These are phyloP conservation scores for Gloeopeniophorella convolvens DNA, from an alignment of 768 basidiomycete genomes.

Conservation along the genomic window DNA sequence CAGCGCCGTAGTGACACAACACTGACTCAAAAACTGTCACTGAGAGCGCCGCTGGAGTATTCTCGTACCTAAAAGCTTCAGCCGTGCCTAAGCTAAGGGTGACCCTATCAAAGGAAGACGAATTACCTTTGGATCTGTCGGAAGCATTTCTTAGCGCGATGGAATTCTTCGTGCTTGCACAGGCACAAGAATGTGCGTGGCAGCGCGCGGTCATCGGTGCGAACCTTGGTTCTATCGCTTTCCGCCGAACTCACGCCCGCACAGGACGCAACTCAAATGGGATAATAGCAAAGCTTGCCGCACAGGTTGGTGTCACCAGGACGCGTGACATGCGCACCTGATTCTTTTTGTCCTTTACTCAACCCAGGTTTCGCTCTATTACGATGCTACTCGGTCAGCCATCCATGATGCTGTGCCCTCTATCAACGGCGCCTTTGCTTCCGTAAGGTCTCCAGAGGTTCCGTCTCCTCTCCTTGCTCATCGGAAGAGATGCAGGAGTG, in stretches of 20 bases:
- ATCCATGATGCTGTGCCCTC: conserved; percentile 15
- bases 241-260: not conserved
- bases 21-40: not conserved
- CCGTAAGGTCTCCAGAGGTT: conserved; percentile 34
- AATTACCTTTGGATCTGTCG: conserved; percentile 62
- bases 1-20: too few relatives aligned
- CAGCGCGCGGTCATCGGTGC: conserved; percentile 81
- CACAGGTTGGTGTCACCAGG: conserved; percentile 5
- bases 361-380: conserved; percentile 22
- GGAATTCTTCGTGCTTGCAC: conserved; percentile 78
- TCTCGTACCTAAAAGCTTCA: conserved; percentile 52
- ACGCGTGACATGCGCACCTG: too few relatives aligned
- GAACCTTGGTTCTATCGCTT: not conserved
- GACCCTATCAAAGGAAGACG: conserved; percentile 42
- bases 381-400: conserved; percentile 14
- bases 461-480: not conserved
- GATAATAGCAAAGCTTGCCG: conserved; percentile 17
- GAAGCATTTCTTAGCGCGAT: conserved; percentile 52
- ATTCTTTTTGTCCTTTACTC: not conserved
- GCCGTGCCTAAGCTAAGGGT: conserved; percentile 45
- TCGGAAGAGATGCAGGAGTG: conserved; percentile 49
- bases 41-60: conserved; percentile 65
- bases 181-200: conserved; percentile 97
- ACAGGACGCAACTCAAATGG: conserved; percentile 18
- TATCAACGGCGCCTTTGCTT: conserved; percentile 39